Evolutionary conservation across 257 asterid species (phyloP).

Genomic region (Solanum piurae): DNA sequence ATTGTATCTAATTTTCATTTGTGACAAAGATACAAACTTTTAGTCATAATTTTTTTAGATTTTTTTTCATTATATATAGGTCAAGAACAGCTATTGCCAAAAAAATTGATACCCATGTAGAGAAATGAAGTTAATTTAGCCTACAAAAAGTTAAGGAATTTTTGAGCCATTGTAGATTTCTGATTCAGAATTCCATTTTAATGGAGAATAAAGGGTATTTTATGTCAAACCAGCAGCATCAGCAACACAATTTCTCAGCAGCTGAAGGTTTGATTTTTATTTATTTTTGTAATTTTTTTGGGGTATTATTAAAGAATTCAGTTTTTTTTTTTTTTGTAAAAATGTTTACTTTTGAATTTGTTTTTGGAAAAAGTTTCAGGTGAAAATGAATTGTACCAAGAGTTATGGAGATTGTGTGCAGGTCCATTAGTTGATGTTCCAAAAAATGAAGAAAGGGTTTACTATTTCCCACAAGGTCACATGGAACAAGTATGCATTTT

Average conservation of each 20-base stretch:
- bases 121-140: neutral
- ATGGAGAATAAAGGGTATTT: constrained; percentile 21
- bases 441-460: constrained; percentile 56
- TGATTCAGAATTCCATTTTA: neutral
- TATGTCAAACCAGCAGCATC: constrained; percentile 6
- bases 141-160: neutral
- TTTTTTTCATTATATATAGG: neutral
- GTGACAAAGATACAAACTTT: neutral
- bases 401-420: constrained; percentile 91
- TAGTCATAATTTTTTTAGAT: neutral
- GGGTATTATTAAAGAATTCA: neutral
- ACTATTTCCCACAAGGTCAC: constrained; percentile 94
- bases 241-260: constrained; percentile 9
- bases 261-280: constrained; percentile 12
- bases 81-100: neutral
- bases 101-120: neutral
- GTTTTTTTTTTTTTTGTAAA: neutral
- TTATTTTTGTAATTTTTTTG: neutral
- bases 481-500: constrained; percentile 75
- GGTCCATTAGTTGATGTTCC: constrained; percentile 96
- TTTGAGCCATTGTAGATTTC: neutral
- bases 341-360: neutral
- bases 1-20: neutral
- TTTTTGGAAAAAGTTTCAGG: constrained; percentile 10
- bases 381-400: constrained; percentile 45